A percentile compares a stretch with the other conserved stretches of the same genome.
phyloP scores from a whole-genome alignment of 805 yeast genomes.

The Candida nonsorbophila region DNA sequence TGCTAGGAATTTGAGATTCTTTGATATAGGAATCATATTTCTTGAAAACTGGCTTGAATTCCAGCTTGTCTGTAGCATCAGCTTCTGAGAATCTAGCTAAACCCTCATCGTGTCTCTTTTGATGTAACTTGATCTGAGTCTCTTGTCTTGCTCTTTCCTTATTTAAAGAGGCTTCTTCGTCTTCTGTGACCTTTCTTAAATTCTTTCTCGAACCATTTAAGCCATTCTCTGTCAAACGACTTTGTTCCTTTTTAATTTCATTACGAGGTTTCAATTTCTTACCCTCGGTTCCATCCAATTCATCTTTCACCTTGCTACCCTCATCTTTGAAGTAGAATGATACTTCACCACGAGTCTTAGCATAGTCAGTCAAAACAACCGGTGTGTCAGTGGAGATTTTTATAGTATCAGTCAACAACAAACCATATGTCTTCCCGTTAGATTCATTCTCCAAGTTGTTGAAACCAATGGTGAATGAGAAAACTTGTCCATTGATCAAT shows the following conservation, averaged over 20 bases:
- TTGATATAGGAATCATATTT: slow-evolving; percentile 91
- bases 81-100: slow-evolving; percentile 74
- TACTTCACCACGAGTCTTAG: slow-evolving; percentile 66
- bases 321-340: slow-evolving; percentile 80
- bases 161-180: slow-evolving; percentile 56
- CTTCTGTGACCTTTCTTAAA: slow-evolving; percentile 68
- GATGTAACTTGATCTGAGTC: slow-evolving; percentile 78
- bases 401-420: slow-evolving; percentile 77
- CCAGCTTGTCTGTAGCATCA: slow-evolving; percentile 61
- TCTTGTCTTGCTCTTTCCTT: slow-evolving; percentile 78
- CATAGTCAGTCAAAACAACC: slow-evolving; percentile 63
- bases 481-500: slow-evolving; percentile 66
- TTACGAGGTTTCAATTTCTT: slow-evolving; percentile 35
- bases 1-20: slow-evolving; percentile 84
- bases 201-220: slow-evolving; percentile 67
- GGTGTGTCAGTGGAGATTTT: slow-evolving; percentile 62
- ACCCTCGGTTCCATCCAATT: slow-evolving; percentile 17
- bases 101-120: slow-evolving; percentile 83
- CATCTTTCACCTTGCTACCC: slow-evolving; percentile 33
- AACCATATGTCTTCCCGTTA: slow-evolving; percentile 51
- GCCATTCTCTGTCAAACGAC: slow-evolving; percentile 20
- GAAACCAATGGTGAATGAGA: slow-evolving; percentile 76
- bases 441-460: slow-evolving; percentile 49
- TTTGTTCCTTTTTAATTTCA: slow-evolving; percentile 26
- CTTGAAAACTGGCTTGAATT: slow-evolving; percentile 70